phyloP scores from a whole-genome alignment of 148 eudicot genomes.

The Chenopodium album region DNA sequence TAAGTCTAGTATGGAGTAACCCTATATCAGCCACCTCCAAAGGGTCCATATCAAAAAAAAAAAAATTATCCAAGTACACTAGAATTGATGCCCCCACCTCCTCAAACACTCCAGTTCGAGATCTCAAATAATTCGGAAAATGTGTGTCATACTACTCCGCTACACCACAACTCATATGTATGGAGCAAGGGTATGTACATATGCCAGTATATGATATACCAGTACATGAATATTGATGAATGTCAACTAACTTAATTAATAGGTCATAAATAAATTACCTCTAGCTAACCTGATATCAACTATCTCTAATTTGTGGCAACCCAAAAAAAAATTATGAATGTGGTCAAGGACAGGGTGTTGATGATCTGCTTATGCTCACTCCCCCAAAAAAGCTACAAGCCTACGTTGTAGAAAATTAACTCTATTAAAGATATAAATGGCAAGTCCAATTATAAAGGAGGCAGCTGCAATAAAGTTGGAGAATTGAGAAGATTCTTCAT shows the following conservation, averaged over 20 bases:
- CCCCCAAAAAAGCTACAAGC: background rate
- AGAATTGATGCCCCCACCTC: background rate
- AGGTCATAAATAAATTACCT: background rate
- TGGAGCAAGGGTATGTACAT: too few species aligned
- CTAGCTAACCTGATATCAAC: background rate
- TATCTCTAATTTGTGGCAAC: background rate
- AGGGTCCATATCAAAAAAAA: background rate
- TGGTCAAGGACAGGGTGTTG: conserved; percentile 13
- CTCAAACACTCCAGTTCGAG: background rate
- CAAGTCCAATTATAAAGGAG: conserved; percentile 35
- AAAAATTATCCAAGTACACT: background rate
- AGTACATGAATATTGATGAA: too few species aligned
- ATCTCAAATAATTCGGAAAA: background rate
- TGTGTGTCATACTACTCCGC: background rate
- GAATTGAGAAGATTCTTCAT: conserved; percentile 36
- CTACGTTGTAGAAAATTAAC: background rate
- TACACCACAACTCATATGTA: background rate
- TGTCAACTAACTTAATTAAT: background rate
- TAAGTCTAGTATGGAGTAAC: background rate
- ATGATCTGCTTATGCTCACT: conserved; percentile 3
- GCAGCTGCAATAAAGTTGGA: conserved; percentile 38
- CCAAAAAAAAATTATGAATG: background rate
- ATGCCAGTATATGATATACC: too few species aligned
- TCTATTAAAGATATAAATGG: conserved; percentile 19
- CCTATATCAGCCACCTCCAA: background rate